Evolutionary conservation across 2,329 filamentous ascomycete genomes (phyloP).

Genomic region (Fusarium verticillioides): DNA sequence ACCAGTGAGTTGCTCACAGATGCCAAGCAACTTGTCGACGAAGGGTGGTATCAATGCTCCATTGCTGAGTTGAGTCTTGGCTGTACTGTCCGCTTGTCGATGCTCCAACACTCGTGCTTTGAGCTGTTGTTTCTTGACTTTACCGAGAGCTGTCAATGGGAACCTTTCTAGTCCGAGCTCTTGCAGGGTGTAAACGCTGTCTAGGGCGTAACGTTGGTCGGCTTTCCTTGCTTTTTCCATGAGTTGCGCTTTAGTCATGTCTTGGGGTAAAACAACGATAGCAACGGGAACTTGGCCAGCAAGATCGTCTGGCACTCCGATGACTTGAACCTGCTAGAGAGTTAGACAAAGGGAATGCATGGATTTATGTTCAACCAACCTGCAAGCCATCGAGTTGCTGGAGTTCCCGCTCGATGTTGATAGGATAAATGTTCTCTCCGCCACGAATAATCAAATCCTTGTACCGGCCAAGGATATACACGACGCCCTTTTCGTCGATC

Average conservation of each 20-base stretch:
- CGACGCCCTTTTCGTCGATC: conserved; percentile 52
- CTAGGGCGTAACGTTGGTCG: conserved; percentile 54
- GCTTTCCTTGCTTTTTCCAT: conserved; percentile 45
- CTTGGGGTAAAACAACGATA: conserved; percentile 51
- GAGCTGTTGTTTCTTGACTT: conserved; percentile 56
- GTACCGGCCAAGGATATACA: conserved; percentile 55
- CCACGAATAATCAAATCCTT: conserved; percentile 60
- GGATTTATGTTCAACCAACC: conserved; percentile 18
- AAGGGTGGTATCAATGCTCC: conserved; percentile 11
- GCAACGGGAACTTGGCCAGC: conserved; percentile 62
- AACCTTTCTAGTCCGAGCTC: conserved; percentile 54
- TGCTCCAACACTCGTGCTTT: conserved; percentile 37
- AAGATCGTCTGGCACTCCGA: conserved; percentile 56
- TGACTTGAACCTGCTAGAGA: conserved; percentile 50
- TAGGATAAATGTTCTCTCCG: conserved; percentile 57
- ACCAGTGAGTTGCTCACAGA: conserved; percentile 49
- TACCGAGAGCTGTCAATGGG: conserved; percentile 57
- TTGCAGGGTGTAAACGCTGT: conserved; percentile 53
- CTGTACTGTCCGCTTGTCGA: not conserved
- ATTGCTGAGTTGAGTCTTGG: not conserved
- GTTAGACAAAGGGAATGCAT: conserved; percentile 6
- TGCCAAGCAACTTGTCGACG: conserved; percentile 31
- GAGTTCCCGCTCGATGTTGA: conserved; percentile 51
- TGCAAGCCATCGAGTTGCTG: conserved; percentile 49
- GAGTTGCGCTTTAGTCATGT: conserved; percentile 48